Conservation (phyloP, 495 filamentous ascomycete species). For the Paragyromitra xinjiangensis region DNA sequence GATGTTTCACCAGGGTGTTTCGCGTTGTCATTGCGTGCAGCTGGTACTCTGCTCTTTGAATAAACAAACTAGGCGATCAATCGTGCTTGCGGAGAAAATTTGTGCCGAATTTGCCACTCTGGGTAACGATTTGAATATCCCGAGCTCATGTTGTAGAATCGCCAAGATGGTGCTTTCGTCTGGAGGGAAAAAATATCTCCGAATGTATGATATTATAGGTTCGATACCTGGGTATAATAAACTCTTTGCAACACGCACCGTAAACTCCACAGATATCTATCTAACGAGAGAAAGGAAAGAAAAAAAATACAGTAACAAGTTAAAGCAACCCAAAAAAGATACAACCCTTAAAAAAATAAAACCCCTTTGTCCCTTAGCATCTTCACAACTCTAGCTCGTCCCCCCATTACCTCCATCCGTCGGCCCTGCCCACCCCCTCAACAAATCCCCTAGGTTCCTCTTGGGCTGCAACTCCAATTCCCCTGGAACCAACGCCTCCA, state of each 20-base stretch:
- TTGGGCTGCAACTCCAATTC: conserved; percentile 7
- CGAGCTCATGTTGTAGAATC: neutral
- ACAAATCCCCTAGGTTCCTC: conserved; percentile 12
- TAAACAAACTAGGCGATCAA: neutral
- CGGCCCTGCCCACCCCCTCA: conserved; percentile 22
- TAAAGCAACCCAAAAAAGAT: neutral
- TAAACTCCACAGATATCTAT: conserved; percentile 16
- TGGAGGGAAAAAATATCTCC: neutral
- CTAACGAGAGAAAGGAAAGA: neutral
- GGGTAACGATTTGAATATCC: neutral
- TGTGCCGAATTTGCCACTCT: neutral
- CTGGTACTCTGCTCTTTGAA: neutral
- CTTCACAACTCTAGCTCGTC: neutral
- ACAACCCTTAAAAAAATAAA: conserved; percentile 8
- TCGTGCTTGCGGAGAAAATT: neutral
- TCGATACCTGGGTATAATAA: conserved; percentile 5
- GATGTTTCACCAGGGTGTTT: neutral
- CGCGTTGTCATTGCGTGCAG: neutral
- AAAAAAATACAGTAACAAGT: neutral
- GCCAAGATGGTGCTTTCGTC: neutral
- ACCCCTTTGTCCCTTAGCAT: neutral
- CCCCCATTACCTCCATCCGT: neutral
- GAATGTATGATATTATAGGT: conserved; percentile 18
- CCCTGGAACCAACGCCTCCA: conserved; percentile 23
- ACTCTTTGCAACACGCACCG: conserved; percentile 1